Base-by-base conservation (phyloP, 495 filamentous ascomycete genomes). In the Echria macrotheca region DNA sequence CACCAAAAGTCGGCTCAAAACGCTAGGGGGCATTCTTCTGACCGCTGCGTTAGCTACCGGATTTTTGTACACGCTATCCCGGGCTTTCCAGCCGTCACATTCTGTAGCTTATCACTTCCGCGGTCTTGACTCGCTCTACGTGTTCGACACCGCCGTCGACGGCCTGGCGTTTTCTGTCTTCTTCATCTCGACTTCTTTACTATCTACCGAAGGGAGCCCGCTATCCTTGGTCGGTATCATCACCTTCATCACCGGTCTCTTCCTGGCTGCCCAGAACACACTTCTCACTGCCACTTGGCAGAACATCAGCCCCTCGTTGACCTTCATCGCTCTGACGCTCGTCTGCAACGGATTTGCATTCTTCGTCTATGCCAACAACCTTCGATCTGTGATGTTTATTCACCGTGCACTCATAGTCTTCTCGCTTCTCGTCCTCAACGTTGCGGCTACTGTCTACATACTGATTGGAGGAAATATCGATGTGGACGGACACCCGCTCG, bases 401-500 rank as follows among this genome's bases (percentile, higher is more conserved):
- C 68, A 61, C 44, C 67, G 73, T 17, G 58, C 60, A 12, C 47
- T 69, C 1, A 42, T 74, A 22, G 49, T 72, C 24, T 31, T 68
- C 10, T 26, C 68, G 5, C 58, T 73, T 19, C 18, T 60, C 18
- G 26, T 48, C 23, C 29, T 69, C 17, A 45, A 67, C 10, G 42
- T 69, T 12, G 32, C 59, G 2, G 69, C 65, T 4, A 56, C 59
- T 4, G 61, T 70, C 11, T 65, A 59, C 49, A 59, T 56, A 7
- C 19, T 47, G 14, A 25, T 61, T 18, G 62, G 53, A 31, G 55
- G 45, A 14, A 15, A 26, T 8, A 40, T 49, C 2, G 43, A 36
- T 11, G 12, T 57, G 10, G 45, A 51, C 19, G 18, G 39, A 0
- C 80, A 83, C 55, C 79, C 80, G 0, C 60, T 81, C n/a, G 56